Conservation (phyloP, 768 basidiomycete species). For the Auricularia sp. region DNA sequence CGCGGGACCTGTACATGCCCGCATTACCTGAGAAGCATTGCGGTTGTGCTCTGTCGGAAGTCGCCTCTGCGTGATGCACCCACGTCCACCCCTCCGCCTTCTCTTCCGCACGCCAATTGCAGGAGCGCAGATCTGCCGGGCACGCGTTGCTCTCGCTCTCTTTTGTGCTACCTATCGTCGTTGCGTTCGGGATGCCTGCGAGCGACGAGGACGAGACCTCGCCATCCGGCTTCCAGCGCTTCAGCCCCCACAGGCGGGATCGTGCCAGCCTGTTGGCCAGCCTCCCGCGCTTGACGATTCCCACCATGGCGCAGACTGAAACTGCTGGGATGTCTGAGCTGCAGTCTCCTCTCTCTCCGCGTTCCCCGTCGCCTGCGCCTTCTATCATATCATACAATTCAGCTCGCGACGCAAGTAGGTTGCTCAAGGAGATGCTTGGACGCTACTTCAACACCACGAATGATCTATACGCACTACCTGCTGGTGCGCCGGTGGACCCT, state of each 20-base stretch:
- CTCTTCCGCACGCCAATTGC: too few relatives aligned
- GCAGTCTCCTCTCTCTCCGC: not conserved
- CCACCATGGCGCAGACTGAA: not conserved
- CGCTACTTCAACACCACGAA: slow-evolving; percentile 3
- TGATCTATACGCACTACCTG: slow-evolving; percentile 3
- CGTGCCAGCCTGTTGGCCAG: not conserved
- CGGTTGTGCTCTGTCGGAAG: too few relatives aligned
- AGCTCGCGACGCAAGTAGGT: not conserved
- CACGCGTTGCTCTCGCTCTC: not conserved
- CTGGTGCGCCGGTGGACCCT: not conserved
- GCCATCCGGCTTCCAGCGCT: not conserved
- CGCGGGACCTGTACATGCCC: too few relatives aligned
- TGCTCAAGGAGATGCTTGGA: not conserved
- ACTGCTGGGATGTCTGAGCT: too few relatives aligned
- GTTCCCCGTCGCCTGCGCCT: not conserved
- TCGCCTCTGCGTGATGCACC: too few relatives aligned
- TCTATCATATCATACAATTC: slow-evolving; percentile 1
- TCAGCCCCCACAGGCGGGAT: not conserved
- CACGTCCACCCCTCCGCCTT: too few relatives aligned
- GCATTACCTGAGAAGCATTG: too few relatives aligned
- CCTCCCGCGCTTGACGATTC: not conserved
- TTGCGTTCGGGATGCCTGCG: not conserved
- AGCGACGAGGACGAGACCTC: not conserved
- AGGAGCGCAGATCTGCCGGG: not conserved
- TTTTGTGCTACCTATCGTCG: not conserved